These are phyloP conservation scores for Penicillium thymicola DNA, from an alignment of 2,329 filamentous ascomycete species.

Conservation along the genomic window DNA sequence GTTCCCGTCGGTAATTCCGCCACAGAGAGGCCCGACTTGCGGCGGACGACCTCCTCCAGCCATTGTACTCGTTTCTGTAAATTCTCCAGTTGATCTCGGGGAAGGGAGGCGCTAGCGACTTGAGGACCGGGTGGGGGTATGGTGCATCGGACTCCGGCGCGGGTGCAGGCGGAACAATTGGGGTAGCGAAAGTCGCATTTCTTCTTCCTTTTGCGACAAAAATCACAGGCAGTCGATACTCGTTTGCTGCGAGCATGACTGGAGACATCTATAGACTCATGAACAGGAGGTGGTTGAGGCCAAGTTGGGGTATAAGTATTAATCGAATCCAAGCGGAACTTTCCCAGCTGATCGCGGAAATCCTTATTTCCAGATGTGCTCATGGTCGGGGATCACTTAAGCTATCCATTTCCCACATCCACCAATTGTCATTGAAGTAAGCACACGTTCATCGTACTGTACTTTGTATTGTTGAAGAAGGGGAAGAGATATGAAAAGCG, in stretches of 20 bases:
- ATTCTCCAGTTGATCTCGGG: slow-evolving; percentile 40
- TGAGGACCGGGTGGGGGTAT: slow-evolving; percentile 39
- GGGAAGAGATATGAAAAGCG: not conserved
- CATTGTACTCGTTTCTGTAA: slow-evolving; percentile 40
- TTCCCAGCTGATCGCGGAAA: slow-evolving; percentile 35
- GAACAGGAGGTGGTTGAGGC: slow-evolving; percentile 8
- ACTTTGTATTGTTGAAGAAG: not conserved
- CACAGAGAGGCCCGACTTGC: slow-evolving; percentile 35
- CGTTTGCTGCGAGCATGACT: slow-evolving; percentile 32
- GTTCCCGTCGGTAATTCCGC: slow-evolving; percentile 33
- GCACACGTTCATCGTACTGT: not conserved
- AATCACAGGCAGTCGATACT: slow-evolving; percentile 41
- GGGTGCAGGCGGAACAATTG: slow-evolving; percentile 40
- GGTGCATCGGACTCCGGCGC: slow-evolving; percentile 41
- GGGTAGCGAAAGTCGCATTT: slow-evolving; percentile 44
- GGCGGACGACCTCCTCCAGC: slow-evolving; percentile 37
- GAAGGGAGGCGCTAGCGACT: slow-evolving; percentile 37
- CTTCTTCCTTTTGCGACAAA: slow-evolving; percentile 42
- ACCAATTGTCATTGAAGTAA: slow-evolving; percentile 1
- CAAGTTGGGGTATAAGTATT: slow-evolving; percentile 13
- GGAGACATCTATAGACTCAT: slow-evolving; percentile 12
- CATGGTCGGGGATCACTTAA: slow-evolving; percentile 19
- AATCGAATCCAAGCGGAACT: slow-evolving; percentile 30
- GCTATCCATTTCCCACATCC: slow-evolving; percentile 23
- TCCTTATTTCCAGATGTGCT: slow-evolving; percentile 28